Base-by-base conservation (phyloP, 2,329 filamentous ascomycete genomes). In the Diaporthe aspalathi region DNA sequence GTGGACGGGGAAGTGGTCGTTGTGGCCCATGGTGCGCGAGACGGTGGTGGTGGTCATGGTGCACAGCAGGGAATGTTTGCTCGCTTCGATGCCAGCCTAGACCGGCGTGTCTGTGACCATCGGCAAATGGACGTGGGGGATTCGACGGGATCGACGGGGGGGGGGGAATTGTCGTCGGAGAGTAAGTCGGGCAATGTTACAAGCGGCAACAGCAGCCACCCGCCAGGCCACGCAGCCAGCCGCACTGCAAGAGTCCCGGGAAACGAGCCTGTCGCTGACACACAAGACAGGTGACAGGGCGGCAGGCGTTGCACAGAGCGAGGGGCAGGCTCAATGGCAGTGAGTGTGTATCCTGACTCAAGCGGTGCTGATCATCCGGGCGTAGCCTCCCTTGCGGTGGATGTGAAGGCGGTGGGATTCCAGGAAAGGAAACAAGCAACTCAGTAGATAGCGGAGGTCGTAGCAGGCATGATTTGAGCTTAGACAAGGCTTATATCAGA, bases 51-150 rank as follows among this genome's bases (percentile, higher is more conserved):
- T 66, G 57, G 69, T 67, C 71, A 73, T 71, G 71, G 65, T 73
- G 56, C 68, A 73, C 65, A 68, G 57, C 71, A 73, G 65, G 71
- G 69, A 67, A 68, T 54, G 65, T 67, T 56, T 52, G 57, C 71
- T 73, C 71, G 71, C 71, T 73, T 73, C 71, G 70, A 69, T 66
- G 71, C 65, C 71, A 73, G 71, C 69, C 71, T 68, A 73, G 68
- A 73, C 65, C 69, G 66, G 63, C 68, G 69, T 71, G 65, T 68
- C 56, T 73, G 70, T 72, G 67, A 73, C 69, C 71, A 73, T 73
- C 65, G 69, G 71, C 69, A 70, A 57, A 40, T 32, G 52, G 67
- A 62, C 57, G 67, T 29, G 50, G 70, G 54, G 66, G 40, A 52
- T 52, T 68, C 47, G 53, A 67, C 40, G 63, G 57, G 70, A 69